phyloP scores from a whole-genome alignment of 352 stramenopile species.

The Phytophthora podocarpi region DNA sequence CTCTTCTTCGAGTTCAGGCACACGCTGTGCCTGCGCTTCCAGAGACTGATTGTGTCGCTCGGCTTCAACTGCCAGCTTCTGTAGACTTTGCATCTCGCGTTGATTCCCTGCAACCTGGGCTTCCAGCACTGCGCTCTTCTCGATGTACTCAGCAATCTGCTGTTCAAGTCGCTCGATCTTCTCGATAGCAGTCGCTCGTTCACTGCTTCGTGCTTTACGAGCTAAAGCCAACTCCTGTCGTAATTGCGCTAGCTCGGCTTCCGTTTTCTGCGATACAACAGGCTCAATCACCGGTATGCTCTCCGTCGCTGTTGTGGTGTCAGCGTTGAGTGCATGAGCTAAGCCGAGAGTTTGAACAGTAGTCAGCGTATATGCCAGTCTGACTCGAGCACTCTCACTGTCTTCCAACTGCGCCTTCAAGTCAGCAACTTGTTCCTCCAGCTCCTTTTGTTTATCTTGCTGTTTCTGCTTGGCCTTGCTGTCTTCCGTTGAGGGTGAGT shows the following conservation, averaged over 20 bases:
- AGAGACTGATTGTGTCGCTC: constrained; percentile 42
- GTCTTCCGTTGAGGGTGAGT: neutral
- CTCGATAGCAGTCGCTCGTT: constrained; percentile 6
- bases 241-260: constrained; percentile 25
- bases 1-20: constrained; percentile 60
- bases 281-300: neutral
- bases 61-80: constrained; percentile 25
- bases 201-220: constrained; percentile 9
- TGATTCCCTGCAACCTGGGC: constrained; percentile 28
- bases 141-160: constrained; percentile 29
- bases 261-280: constrained; percentile 6
- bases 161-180: constrained; percentile 28
- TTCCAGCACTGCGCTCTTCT: constrained; percentile 29
- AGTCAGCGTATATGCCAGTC: constrained; percentile 63
- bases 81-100: constrained; percentile 45
- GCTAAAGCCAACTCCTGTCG: constrained; percentile 10
- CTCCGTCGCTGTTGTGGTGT: constrained; percentile 8
- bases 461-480: constrained; percentile 3
- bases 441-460: constrained; percentile 25
- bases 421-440: constrained; percentile 31
- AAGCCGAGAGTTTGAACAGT: constrained; percentile 42
- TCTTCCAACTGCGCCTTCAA: constrained; percentile 63
- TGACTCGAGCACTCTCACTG: constrained; percentile 69
- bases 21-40: constrained; percentile 31
- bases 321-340: constrained; percentile 13